phyloP scores from a whole-genome alignment of 140 eudicot genomes.

The Bidens hawaiensis region DNA sequence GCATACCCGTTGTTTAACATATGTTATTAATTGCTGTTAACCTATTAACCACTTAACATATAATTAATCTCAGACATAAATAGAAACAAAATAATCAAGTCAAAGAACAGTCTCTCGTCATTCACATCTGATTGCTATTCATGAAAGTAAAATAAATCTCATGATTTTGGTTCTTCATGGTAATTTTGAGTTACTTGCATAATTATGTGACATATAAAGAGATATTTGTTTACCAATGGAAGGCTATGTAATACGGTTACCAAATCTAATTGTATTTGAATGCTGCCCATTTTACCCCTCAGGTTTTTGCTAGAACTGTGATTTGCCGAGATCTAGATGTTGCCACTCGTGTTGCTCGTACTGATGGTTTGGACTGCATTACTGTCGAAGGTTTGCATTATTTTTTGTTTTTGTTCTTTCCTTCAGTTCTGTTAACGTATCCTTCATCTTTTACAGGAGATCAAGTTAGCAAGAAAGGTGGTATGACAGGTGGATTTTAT shows the following conservation, averaged over 20 bases:
- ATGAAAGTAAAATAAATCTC: not conserved
- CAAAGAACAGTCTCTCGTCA: not conserved
- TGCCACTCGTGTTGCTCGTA: slow-evolving; percentile 93
- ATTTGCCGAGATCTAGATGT: slow-evolving; percentile 93
- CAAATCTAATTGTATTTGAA: not conserved
- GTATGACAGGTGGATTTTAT: slow-evolving; percentile 98
- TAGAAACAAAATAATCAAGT: not conserved
- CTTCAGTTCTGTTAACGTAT: not conserved
- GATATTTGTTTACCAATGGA: not conserved
- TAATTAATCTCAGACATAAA: not conserved
- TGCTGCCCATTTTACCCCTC: not conserved
- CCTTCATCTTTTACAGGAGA: slow-evolving; percentile 55
- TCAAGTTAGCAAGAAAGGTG: slow-evolving; percentile 99
- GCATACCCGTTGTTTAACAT: too few relatives aligned
- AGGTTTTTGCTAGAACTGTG: slow-evolving; percentile 97
- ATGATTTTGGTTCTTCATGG: not conserved
- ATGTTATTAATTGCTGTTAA: not conserved
- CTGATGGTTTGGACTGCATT: slow-evolving; percentile 89
- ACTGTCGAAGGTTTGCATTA: slow-evolving; percentile 72
- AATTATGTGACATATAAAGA: not conserved
- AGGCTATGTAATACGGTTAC: not conserved
- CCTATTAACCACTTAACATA: not conserved
- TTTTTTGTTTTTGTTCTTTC: not conserved
- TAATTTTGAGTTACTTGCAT: not conserved
- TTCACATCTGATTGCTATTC: not conserved